These are phyloP conservation scores for Epichloe scottii DNA, from an alignment of 2,329 filamentous ascomycete species.

Conservation along the genomic window DNA sequence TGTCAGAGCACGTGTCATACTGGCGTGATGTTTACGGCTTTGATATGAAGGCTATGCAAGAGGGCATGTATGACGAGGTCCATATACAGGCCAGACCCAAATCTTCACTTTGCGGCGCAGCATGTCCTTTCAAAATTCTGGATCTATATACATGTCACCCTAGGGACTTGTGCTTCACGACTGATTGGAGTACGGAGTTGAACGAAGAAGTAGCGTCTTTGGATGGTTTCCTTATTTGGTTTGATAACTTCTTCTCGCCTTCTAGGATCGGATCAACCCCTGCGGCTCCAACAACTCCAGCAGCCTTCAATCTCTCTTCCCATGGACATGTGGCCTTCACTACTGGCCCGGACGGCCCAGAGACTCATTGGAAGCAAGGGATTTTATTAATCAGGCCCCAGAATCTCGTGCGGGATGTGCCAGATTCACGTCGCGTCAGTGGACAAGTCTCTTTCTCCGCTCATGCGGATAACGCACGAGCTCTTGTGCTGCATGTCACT, in stretches of 20 bases:
- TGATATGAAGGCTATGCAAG: constrained; percentile 83
- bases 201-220: constrained; percentile 51
- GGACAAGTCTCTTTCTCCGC: constrained; percentile 62
- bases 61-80: constrained; percentile 70
- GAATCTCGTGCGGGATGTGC: constrained; percentile 31
- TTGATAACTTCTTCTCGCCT: constrained; percentile 81
- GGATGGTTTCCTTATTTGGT: constrained; percentile 88
- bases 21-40: constrained; percentile 94
- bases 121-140: constrained; percentile 58
- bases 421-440: constrained; percentile 43
- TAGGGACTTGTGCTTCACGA: constrained; percentile 64
- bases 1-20: constrained; percentile 66
- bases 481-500: constrained; percentile 49
- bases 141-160: constrained; percentile 62
- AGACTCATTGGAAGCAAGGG: constrained; percentile 87
- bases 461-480: constrained; percentile 55
- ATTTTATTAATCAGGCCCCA: constrained; percentile 57
- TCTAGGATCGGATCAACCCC: constrained; percentile 39
- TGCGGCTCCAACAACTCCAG: constrained; percentile 40
- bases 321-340: constrained; percentile 69
- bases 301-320: constrained; percentile 45
- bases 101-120: constrained; percentile 43
- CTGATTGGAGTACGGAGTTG: constrained; percentile 51
- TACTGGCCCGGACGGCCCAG: constrained; percentile 62
- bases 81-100: constrained; percentile 60